Conservation (phyloP, 2,329 filamentous ascomycete species). For the Xylaria sp. region DNA sequence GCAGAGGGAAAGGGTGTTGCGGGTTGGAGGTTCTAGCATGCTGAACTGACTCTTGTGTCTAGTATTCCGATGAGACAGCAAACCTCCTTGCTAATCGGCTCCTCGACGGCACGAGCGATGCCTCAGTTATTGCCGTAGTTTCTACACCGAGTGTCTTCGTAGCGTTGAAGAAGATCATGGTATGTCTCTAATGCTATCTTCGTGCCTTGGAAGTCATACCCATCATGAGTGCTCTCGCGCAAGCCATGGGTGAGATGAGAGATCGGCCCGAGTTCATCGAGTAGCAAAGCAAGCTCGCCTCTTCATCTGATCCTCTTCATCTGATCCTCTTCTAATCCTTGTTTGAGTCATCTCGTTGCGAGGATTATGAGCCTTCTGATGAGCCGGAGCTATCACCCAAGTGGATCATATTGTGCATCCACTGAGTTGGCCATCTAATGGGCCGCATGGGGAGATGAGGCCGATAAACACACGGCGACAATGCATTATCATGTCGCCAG, state of each 20-base stretch:
- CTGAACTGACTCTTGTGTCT: not conserved
- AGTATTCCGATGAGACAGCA: conserved; percentile 78
- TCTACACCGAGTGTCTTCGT: conserved; percentile 80
- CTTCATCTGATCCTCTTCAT: not conserved
- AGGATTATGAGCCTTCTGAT: not conserved
- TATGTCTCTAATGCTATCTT: conserved; percentile 42
- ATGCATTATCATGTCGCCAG: not conserved
- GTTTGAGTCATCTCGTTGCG: not conserved
- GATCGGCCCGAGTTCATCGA: not conserved
- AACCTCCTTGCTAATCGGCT: conserved; percentile 66
- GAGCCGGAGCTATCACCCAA: too few relatives aligned
- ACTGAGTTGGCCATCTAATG: not conserved
- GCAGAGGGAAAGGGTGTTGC: too few relatives aligned
- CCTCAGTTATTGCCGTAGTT: conserved; percentile 69
- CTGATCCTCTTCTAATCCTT: too few relatives aligned
- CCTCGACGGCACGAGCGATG: conserved; percentile 62
- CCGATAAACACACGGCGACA: not conserved
- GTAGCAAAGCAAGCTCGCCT: not conserved
- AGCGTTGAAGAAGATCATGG: conserved; percentile 72
- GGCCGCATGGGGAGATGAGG: not conserved
- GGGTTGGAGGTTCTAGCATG: too few relatives aligned
- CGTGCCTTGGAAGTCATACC: not conserved
- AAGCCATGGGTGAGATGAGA: not conserved
- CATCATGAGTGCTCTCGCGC: not conserved
- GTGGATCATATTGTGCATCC: not conserved